A percentile compares a stretch with the other conserved stretches of the same genome.
phyloP scores from a whole-genome alignment of 2,329 filamentous ascomycete species.

The Metarhizium sp. region DNA sequence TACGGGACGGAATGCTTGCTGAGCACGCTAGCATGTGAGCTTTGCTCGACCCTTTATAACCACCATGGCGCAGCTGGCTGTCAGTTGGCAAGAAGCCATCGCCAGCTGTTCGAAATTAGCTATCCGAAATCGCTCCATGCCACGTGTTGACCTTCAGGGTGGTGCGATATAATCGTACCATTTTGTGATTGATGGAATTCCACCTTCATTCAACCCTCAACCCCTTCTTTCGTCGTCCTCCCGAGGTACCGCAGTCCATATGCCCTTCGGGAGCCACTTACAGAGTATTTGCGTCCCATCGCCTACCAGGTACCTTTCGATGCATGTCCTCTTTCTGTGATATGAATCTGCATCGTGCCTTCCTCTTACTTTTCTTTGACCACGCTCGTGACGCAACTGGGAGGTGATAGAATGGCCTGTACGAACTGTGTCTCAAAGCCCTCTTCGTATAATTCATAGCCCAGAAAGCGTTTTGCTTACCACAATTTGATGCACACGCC shows the following conservation, averaged over 20 bases:
- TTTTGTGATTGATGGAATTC: neutral
- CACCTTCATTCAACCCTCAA: neutral
- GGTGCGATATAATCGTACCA: neutral
- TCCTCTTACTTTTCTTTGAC: constrained; percentile 3
- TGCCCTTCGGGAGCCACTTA: neutral
- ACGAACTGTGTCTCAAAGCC: neutral
- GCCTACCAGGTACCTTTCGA: neutral
- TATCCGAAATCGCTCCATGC: constrained; percentile 3
- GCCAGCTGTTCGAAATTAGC: constrained; percentile 2
- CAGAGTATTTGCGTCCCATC: neutral
- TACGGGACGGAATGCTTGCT: neutral
- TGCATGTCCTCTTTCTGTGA: constrained; percentile 2
- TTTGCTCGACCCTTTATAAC: neutral
- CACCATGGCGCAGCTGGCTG: neutral
- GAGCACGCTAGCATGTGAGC: no score
- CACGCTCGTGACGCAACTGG: constrained; percentile 7
- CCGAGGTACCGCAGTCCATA: neutral
- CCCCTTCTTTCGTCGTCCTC: neutral
- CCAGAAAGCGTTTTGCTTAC: neutral
- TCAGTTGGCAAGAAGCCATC: neutral
- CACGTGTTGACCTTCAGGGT: constrained; percentile 2
- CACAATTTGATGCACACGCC: neutral
- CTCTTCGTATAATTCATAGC: neutral
- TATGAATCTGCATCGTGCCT: constrained; percentile 6
- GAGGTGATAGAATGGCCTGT: constrained; percentile 2